phyloP scores from a whole-genome alignment of 257 asterid species.

The Solanum arcanum region DNA sequence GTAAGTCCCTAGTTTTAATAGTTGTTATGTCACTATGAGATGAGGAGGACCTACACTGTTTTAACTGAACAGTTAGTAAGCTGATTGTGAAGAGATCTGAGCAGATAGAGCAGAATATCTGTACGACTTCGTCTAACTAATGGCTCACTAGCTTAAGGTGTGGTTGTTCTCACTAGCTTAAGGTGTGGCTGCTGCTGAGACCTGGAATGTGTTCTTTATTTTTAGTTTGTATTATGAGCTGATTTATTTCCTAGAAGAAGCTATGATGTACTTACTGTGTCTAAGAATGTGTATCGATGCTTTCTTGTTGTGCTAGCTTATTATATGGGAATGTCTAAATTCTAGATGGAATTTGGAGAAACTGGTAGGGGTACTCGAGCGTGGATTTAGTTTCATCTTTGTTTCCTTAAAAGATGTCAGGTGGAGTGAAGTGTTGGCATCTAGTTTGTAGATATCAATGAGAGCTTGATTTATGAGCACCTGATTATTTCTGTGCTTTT shows the following conservation, averaged over 20 bases:
- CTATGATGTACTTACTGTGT: neutral
- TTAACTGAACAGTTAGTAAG: neutral
- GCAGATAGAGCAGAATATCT: neutral
- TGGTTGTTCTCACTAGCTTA: neutral
- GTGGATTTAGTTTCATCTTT: neutral
- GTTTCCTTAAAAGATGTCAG: neutral
- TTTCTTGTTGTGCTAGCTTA: neutral
- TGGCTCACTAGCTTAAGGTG: neutral
- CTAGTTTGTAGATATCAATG: neutral
- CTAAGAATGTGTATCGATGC: neutral
- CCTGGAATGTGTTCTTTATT: neutral
- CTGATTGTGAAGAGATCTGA: neutral
- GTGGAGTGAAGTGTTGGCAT: neutral
- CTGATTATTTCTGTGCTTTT: neutral
- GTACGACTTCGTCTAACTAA: neutral
- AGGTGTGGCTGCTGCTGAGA: neutral
- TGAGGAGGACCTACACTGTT: neutral
- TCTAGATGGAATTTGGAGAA: neutral
- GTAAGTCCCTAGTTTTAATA: neutral
- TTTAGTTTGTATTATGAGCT: neutral
- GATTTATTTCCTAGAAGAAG: neutral
- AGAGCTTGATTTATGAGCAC: neutral
- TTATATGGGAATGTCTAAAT: neutral
- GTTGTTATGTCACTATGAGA: neutral
- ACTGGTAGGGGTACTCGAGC: neutral